Conservation (phyloP, 2,329 filamentous ascomycete genomes). For the Lecanicillium sp. region DNA sequence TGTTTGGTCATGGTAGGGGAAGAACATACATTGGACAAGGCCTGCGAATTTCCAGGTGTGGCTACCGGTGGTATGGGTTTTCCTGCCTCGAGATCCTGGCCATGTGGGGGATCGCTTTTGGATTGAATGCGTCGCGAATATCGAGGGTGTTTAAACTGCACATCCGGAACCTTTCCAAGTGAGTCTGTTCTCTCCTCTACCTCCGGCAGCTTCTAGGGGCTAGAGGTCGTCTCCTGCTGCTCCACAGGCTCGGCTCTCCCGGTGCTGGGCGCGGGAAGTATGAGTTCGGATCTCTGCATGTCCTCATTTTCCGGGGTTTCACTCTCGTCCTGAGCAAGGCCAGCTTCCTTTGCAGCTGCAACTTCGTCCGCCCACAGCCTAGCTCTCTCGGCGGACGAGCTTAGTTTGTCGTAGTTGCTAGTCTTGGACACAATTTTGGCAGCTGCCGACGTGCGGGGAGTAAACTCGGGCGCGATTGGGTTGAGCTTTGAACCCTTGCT, state of each 20-base stretch:
- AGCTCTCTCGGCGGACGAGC: slow-evolving; percentile 10
- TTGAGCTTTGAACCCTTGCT: slow-evolving; percentile 38
- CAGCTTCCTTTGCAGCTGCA: slow-evolving; percentile 21
- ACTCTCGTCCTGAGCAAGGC: background rate
- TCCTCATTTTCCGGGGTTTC: background rate
- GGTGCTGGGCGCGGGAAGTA: background rate
- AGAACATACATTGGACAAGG: slow-evolving; percentile 4
- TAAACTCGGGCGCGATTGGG: slow-evolving; percentile 50
- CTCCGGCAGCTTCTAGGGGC: slow-evolving; percentile 20
- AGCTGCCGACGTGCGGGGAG: slow-evolving; percentile 31
- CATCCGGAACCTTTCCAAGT: slow-evolving; percentile 16
- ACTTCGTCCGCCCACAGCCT: slow-evolving; percentile 27
- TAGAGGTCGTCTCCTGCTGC: slow-evolving; percentile 11
- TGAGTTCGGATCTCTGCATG: background rate
- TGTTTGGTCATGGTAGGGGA: too few relatives aligned
- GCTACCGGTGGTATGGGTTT: slow-evolving; percentile 1
- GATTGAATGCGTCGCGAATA: slow-evolving; percentile 43
- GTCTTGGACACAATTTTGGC: background rate
- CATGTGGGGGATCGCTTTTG: slow-evolving; percentile 38
- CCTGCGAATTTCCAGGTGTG: too few relatives aligned
- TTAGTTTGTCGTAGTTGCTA: slow-evolving; percentile 4
- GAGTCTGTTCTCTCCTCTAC: slow-evolving; percentile 16
- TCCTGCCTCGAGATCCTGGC: slow-evolving; percentile 18
- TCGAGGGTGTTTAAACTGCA: slow-evolving; percentile 27
- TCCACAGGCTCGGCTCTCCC: background rate